Base-by-base conservation (phyloP, 441 rosid species). In the Populus hybrid region DNA sequence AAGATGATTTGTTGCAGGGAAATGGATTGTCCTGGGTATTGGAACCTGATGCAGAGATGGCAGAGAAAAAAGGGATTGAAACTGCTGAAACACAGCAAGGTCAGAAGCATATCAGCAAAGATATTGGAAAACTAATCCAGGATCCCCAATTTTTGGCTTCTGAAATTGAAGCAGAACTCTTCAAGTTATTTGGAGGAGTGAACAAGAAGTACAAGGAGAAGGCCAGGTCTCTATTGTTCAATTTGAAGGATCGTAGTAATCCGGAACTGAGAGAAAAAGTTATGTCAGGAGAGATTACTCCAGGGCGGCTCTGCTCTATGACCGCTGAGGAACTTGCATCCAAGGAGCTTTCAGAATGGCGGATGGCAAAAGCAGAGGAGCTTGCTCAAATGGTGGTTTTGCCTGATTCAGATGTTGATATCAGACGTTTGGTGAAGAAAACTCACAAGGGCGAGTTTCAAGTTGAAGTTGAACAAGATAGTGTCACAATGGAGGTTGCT, bases 371-470 rank as follows among this genome's bases (percentile, higher is more conserved):
- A 83, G 99, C 94, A 0, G 95, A 95, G 76, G 95, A 93, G 84
- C 82, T 95, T 85, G 99, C 99, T 61, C 94, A 93, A 69, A 95
- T 93, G 94, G 97, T 93, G 65, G 94, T 95, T 70, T 82, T 95
- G 81, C 94, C 90, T 30, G 97, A 93, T 79, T 76, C 91, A 42
- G 89, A 89, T 72, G 95, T 87, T 72, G 97, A 92, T 77, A 81
- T 90, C 36, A 86, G 95, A 77, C 91, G 94, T 40, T 73, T 95
- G 81, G 98, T 95, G 72, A 91, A 84, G 88, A 95, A 95, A 87
- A 93, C 99, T 26, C 99, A 95, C 67, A 95, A 95, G 85, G 99
- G 99, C 34, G 99, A 95, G 84, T 85, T 93, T 81, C 97, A 91
- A 83, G 97, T 95, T 28, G 98, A 95, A 82, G 85, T 92, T 70